Percentiles rank a stretch among this genome's conserved stretches.
Conservation (phyloP, 352 stramenopile species). For the Globisporangium irregulare region DNA sequence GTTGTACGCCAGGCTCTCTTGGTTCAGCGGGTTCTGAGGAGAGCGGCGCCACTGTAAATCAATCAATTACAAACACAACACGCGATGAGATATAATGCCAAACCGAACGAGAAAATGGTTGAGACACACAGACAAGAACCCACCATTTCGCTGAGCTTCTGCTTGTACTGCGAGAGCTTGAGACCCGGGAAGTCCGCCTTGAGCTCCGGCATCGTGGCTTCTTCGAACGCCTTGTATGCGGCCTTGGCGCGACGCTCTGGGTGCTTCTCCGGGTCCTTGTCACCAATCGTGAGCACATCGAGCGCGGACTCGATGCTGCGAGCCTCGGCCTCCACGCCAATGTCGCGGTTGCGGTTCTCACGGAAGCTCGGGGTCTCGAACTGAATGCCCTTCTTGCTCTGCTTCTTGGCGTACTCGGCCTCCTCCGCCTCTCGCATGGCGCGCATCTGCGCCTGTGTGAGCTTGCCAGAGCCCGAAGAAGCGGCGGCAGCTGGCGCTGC, state of each 20-base stretch:
- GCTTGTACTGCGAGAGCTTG: slow-evolving; percentile 1
- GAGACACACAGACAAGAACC: neutral
- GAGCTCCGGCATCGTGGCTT: neutral
- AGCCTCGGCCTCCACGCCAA: neutral
- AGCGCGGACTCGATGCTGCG: neutral
- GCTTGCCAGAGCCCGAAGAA: neutral
- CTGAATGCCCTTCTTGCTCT: neutral
- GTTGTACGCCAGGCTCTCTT: slow-evolving; percentile 1
- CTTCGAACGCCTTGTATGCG: neutral
- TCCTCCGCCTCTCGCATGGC: neutral
- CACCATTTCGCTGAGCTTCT: neutral
- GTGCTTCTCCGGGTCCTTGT: neutral
- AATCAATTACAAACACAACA: neutral
- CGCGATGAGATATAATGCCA: neutral
- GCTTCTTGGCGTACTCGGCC: neutral
- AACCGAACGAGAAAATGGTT: neutral
- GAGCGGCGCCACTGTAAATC: neutral
- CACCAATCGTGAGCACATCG: neutral
- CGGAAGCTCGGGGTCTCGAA: slow-evolving; percentile 1
- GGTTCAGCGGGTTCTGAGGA: neutral
- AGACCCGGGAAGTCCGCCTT: neutral
- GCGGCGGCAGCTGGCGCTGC: neutral
- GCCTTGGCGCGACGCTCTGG: neutral
- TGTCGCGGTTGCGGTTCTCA: neutral
- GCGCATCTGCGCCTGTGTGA: neutral